A percentile compares a stretch with the other conserved stretches of the same genome.
Conservation (phyloP, 176 grass and related monocot genomes). For the sorghum (Sorghum bicolor) region Sorghum_bicolor_NCBIv3 NC_012870.2:15440001-15440500, state of each 20-base stretch:
- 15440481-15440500: background rate
- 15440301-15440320: no score
- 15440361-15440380: no score
- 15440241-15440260: constrained; percentile 35
- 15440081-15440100: background rate
- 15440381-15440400: no score
- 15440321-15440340: no score
- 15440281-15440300: no score
- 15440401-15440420: background rate
- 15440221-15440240: constrained; percentile 22
- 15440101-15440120: constrained; percentile 23
- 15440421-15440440: background rate
- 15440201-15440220: constrained; percentile 54
- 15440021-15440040: constrained; percentile 52
- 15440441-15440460: background rate
- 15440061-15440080: constrained; percentile 39
- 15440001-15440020: constrained; percentile 43
- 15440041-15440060: constrained; percentile 48
- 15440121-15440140: constrained; percentile 39
- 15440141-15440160: constrained; percentile 36
- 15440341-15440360: no score
- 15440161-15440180: constrained; percentile 14
- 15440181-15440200: constrained; percentile 23
- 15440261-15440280: constrained; percentile 21
- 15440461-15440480: background rate